A percentile compares a stretch with the other conserved stretches of the same genome.
These are phyloP conservation scores for Schizochytrium sp. DNA, from an alignment of 108 stramenopile species.

Conservation along the genomic window DNA sequence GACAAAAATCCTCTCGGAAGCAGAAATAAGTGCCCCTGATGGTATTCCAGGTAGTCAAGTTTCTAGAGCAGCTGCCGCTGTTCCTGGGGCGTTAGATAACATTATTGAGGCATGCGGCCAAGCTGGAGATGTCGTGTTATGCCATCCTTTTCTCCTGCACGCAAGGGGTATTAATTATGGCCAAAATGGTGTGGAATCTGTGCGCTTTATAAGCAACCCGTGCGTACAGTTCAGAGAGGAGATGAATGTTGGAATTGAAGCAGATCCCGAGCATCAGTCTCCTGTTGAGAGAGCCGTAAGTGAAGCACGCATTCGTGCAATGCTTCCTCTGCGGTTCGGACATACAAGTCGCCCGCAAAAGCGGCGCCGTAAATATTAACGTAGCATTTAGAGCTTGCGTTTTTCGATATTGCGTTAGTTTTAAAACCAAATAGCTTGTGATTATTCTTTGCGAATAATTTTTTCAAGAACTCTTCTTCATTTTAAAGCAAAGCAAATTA, in stretches of 20 bases:
- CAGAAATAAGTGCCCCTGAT: background rate
- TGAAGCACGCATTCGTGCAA: background rate
- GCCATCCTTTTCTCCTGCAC: slow-evolving; percentile 39
- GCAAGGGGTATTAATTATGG: slow-evolving; percentile 16
- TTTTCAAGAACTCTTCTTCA: too few relatives aligned
- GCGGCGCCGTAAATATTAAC: background rate
- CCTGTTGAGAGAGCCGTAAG: slow-evolving; percentile 38
- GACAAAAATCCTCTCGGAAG: background rate
- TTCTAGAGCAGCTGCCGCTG: background rate
- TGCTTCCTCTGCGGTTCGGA: background rate
- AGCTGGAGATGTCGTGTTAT: slow-evolving; percentile 18
- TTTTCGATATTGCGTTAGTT: background rate
- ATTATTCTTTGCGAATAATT: too few relatives aligned
- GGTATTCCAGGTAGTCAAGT: slow-evolving; percentile 25
- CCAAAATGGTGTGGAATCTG: background rate
- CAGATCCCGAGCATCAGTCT: background rate
- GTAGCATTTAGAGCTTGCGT: background rate
- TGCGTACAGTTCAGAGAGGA: background rate
- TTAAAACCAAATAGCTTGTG: background rate
- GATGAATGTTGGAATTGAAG: background rate
- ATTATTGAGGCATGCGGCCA: background rate
- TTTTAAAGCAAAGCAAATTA: too few relatives aligned
- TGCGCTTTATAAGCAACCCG: slow-evolving; percentile 45
- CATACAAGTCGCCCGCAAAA: background rate
- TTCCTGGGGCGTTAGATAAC: slow-evolving; percentile 6